Conservation (phyloP, 805 yeast species). For the Wickerhamiella hasegawae region DNA sequence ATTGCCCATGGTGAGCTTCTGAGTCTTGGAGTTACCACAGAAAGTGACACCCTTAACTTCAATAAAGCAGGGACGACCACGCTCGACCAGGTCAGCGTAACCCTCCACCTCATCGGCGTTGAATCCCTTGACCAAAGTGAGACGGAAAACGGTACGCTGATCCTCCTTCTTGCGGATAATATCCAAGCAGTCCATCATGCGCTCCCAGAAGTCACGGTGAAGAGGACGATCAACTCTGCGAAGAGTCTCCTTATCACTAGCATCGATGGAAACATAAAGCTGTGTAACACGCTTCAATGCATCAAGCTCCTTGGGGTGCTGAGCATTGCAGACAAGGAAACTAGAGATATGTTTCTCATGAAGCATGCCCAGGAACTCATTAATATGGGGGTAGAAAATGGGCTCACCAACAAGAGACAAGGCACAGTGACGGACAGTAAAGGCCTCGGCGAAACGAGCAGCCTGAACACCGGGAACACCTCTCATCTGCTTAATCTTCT, state of each 20-base stretch:
- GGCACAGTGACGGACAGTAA: constrained; percentile 81
- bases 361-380: constrained; percentile 63
- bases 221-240: constrained; percentile 79
- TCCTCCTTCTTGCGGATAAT: constrained; percentile 59
- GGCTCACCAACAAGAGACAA: constrained; percentile 90
- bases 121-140: constrained; percentile 84
- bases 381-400: constrained; percentile 81
- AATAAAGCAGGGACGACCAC: constrained; percentile 71
- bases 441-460: constrained; percentile 82
- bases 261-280: constrained; percentile 83
- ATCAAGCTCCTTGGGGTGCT: constrained; percentile 74
- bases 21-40: constrained; percentile 85
- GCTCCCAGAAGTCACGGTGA: constrained; percentile 84
- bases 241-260: constrained; percentile 68
- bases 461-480: constrained; percentile 92
- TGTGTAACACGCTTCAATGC: constrained; percentile 68
- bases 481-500: constrained; percentile 83
- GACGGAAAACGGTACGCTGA: constrained; percentile 81
- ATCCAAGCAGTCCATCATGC: constrained; percentile 66
- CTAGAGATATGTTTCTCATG: constrained; percentile 71
- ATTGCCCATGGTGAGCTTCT: constrained; percentile 86
- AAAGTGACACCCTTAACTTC: constrained; percentile 93
- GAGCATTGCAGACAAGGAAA: constrained; percentile 88
- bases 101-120: constrained; percentile 61
- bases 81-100: constrained; percentile 73